These are phyloP conservation scores for Leptographium lundbergii DNA, from an alignment of 2,329 filamentous ascomycete species.

Conservation along the genomic window DNA sequence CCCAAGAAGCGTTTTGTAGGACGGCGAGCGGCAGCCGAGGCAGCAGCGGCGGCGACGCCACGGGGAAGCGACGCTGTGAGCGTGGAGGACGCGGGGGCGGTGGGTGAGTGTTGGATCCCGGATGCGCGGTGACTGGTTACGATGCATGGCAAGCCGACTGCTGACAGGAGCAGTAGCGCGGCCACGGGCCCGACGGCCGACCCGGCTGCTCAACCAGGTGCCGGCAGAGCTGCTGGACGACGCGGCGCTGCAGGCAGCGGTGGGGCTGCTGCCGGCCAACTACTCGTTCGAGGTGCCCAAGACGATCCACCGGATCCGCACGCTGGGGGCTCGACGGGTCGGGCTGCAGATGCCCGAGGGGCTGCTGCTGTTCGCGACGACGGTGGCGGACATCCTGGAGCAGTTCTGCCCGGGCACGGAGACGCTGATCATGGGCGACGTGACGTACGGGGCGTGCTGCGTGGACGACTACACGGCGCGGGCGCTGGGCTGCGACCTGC, in stretches of 20 bases:
- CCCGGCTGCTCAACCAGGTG: slow-evolving; percentile 81
- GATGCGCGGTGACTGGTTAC: background rate
- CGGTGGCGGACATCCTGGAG: slow-evolving; percentile 89
- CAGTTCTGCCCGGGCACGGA: slow-evolving; percentile 87
- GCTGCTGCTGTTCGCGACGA: slow-evolving; percentile 87
- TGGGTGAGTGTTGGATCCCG: slow-evolving; percentile 24
- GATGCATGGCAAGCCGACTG: background rate
- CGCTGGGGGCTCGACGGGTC: slow-evolving; percentile 64
- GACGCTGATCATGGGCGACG: slow-evolving; percentile 97
- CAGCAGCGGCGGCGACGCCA: slow-evolving; percentile 23
- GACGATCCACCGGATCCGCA: slow-evolving; percentile 87
- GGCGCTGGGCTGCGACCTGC: slow-evolving; percentile 82
- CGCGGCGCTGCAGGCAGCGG: slow-evolving; percentile 72
- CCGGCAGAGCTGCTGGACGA: slow-evolving; percentile 79
- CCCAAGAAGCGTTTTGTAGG: slow-evolving; percentile 92
- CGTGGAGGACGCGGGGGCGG: slow-evolving; percentile 47
- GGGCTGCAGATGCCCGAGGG: slow-evolving; percentile 98
- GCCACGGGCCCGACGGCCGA: slow-evolving; percentile 48
- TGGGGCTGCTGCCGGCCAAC: slow-evolving; percentile 79
- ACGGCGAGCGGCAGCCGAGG: slow-evolving; percentile 56
- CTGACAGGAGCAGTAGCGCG: slow-evolving; percentile 45
- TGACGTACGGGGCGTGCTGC: slow-evolving; percentile 96
- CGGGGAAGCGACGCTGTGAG: slow-evolving; percentile 6
- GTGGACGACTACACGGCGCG: slow-evolving; percentile 97
- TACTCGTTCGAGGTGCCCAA: slow-evolving; percentile 99